A percentile compares a stretch with the other conserved stretches of the same genome.
These are phyloP conservation scores for Kwoniella newhampshirensis DNA, from an alignment of 768 basidiomycete species.

Conservation along the genomic window DNA sequence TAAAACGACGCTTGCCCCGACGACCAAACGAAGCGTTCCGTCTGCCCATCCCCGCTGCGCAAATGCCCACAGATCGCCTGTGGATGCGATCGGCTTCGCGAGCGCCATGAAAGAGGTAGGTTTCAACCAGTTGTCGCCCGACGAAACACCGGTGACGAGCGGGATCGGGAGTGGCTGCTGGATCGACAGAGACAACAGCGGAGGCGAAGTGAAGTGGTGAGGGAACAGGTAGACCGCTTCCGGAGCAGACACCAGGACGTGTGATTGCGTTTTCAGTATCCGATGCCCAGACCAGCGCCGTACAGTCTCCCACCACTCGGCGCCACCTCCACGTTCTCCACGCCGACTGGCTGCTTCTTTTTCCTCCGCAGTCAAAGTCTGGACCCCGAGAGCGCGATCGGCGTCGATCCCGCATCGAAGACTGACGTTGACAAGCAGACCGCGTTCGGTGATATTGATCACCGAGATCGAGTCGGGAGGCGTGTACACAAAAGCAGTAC, in stretches of 20 bases:
- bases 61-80: constrained; percentile 39
- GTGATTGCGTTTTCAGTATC: constrained; percentile 5
- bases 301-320: constrained; percentile 47
- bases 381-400: constrained; percentile 42
- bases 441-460: constrained; percentile 47
- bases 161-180: constrained; percentile 22
- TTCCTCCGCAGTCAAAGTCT: constrained; percentile 18
- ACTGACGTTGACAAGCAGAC: constrained; percentile 39
- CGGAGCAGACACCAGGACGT: constrained; percentile 20
- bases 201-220: constrained; percentile 5
- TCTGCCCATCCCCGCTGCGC: constrained; percentile 39
- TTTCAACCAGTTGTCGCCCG: constrained; percentile 34
- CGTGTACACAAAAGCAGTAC: constrained; percentile 39
- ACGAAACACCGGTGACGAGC: constrained; percentile 19
- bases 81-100: constrained; percentile 32
- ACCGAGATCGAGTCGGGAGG: constrained; percentile 38
- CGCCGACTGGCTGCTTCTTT: constrained; percentile 13
- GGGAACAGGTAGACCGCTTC: constrained; percentile 24
- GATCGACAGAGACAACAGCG: constrained; percentile 25
- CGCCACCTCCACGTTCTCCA: constrained; percentile 36
- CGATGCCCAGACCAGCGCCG: constrained; percentile 30
- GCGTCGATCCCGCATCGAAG: constrained; percentile 46
- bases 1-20: constrained; percentile 28
- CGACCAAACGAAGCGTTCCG: constrained; percentile 26
- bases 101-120: constrained; percentile 29